Evolutionary conservation across 2,329 filamentous ascomycete species (phyloP).

Genomic region (Curvularia eragrostidis): DNA sequence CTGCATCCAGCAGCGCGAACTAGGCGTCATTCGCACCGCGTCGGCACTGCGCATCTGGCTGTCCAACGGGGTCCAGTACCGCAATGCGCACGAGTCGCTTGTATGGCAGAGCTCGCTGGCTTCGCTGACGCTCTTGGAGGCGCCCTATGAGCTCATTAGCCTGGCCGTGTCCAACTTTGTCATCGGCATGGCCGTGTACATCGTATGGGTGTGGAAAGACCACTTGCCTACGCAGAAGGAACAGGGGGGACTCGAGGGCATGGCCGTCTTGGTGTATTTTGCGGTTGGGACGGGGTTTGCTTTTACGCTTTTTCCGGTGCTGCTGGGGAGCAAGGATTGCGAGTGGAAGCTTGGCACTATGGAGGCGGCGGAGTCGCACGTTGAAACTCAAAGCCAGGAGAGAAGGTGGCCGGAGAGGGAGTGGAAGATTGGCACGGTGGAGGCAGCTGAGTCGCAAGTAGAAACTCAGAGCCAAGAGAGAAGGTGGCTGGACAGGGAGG

Average conservation of each 20-base stretch:
- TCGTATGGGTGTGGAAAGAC: constrained; percentile 21
- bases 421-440: background rate
- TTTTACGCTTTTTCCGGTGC: constrained; percentile 15
- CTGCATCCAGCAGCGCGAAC: constrained; percentile 27
- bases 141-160: constrained; percentile 27
- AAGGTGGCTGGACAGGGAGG: background rate
- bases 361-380: background rate
- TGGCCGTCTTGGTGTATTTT: constrained; percentile 17
- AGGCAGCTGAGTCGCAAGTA: background rate
- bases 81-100: background rate
- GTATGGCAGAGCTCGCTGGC: constrained; percentile 25
- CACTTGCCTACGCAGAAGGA: constrained; percentile 8
- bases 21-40: constrained; percentile 17
- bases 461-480: background rate
- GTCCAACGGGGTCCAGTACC: constrained; percentile 21
- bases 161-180: constrained; percentile 25
- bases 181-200: constrained; percentile 23
- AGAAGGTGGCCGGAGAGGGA: background rate
- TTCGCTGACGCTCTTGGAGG: constrained; percentile 22
- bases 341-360: background rate
- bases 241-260: background rate
- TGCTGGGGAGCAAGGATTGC: constrained; percentile 14
- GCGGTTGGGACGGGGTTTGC: constrained; percentile 17
- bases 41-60: constrained; percentile 24
- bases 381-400: background rate